phyloP scores from a whole-genome alignment of 805 yeast species.

The Lachancea kluyveri region DNA sequence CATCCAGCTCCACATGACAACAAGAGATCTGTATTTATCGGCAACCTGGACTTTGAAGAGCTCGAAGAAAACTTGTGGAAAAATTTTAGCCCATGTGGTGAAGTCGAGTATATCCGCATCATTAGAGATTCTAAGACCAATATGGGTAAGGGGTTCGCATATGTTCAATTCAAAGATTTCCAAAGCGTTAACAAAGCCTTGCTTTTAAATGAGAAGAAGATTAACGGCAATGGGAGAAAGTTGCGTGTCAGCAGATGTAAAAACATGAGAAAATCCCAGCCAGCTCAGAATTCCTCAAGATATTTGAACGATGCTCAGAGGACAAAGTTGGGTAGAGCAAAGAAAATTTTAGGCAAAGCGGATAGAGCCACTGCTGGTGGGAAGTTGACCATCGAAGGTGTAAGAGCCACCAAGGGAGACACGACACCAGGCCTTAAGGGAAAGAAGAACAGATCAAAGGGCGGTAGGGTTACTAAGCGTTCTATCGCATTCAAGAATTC shows the following conservation, averaged over 20 bases:
- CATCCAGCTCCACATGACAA: constrained; percentile 86
- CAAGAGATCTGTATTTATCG: constrained; percentile 81
- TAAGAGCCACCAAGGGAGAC: constrained; percentile 68
- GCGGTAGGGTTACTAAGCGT: constrained; percentile 42
- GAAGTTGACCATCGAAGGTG: constrained; percentile 57
- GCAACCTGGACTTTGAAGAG: constrained; percentile 90
- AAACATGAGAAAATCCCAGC: constrained; percentile 28
- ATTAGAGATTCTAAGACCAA: constrained; percentile 91
- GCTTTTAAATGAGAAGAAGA: constrained; percentile 63
- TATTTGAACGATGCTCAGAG: constrained; percentile 58
- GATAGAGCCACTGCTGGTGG: constrained; percentile 67
- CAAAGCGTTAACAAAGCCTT: constrained; percentile 76
- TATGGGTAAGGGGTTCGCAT: constrained; percentile 95
- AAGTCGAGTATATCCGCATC: constrained; percentile 82
- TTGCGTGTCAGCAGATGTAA: constrained; percentile 75
- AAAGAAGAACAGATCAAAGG: constrained; percentile 39
- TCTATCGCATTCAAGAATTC: constrained; percentile 37
- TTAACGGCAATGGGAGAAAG: constrained; percentile 40
- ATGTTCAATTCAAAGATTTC: constrained; percentile 79
- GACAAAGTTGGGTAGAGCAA: constrained; percentile 77
- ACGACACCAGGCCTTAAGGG: constrained; percentile 58
- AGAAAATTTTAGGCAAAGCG: constrained; percentile 66
- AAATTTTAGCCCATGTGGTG: constrained; percentile 62
- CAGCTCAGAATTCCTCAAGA: constrained; percentile 13
- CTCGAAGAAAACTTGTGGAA: constrained; percentile 85